Evolutionary conservation across 768 basidiomycete species (phyloP).

Genomic region (Pilatotrama ljubarskyi): DNA sequence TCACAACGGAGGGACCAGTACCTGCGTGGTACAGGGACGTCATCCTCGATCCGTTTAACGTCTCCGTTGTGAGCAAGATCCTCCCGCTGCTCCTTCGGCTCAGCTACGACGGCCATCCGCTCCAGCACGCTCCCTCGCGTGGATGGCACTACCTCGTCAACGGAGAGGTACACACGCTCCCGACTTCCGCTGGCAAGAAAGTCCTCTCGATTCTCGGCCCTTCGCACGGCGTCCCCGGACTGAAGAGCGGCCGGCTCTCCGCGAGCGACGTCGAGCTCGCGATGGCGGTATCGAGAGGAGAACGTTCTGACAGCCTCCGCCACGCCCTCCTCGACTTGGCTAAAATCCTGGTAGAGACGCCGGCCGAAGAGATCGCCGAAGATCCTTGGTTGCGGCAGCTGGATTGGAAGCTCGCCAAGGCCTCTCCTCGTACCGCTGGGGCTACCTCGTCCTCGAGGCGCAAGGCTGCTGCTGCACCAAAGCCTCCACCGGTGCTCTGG

Average conservation of each 20-base stretch:
- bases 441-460: not conserved
- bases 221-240: constrained; percentile 47
- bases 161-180: constrained; percentile 39
- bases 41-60: constrained; percentile 42
- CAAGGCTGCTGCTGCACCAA: constrained; percentile 21
- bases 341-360: constrained; percentile 28
- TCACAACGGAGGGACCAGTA: constrained; percentile 1
- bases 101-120: constrained; percentile 59
- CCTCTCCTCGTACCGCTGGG: not conserved
- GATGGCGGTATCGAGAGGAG: constrained; percentile 45
- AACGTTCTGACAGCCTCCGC: constrained; percentile 36
- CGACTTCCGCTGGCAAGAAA: constrained; percentile 45
- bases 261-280: constrained; percentile 47
- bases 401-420: constrained; percentile 55
- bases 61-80: constrained; percentile 47
- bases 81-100: constrained; percentile 70
- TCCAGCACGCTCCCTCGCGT: constrained; percentile 53
- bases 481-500: constrained; percentile 60
- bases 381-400: constrained; percentile 67
- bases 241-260: constrained; percentile 44
- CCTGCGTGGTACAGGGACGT: constrained; percentile 64
- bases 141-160: constrained; percentile 66
- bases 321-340: constrained; percentile 45
- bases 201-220: constrained; percentile 45
- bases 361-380: constrained; percentile 23